A percentile compares a stretch with the other conserved stretches of the same genome.
phyloP scores from a whole-genome alignment of 1,284 basidiomycete species.

The Trametes pubescens region DNA sequence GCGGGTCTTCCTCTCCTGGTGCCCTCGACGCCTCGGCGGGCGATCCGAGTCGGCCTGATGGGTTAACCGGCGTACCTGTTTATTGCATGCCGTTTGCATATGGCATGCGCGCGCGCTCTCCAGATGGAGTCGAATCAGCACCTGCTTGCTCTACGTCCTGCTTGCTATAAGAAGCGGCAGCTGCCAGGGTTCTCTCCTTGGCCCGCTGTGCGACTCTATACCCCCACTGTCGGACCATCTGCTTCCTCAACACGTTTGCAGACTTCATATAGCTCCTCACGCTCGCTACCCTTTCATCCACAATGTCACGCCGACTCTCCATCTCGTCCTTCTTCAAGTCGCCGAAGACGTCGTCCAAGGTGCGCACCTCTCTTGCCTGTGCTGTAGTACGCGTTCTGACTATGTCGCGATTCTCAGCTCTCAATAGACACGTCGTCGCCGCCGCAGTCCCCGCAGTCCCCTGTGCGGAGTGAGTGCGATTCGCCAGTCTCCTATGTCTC shows the following conservation, averaged over 20 bases:
- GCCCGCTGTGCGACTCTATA: constrained; percentile 15
- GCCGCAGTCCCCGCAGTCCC: constrained; percentile 14
- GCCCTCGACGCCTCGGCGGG: constrained; percentile 13
- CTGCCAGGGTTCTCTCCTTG: constrained; percentile 1
- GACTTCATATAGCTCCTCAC: not conserved
- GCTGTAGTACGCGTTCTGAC: not conserved
- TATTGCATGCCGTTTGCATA: constrained; percentile 10
- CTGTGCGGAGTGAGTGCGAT: constrained; percentile 9
- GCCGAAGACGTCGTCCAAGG: constrained; percentile 23
- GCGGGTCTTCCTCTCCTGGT: constrained; percentile 17
- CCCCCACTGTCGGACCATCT: constrained; percentile 4
- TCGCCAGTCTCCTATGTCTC: constrained; percentile 23
- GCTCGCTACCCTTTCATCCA: not conserved
- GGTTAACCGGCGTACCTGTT: constrained; percentile 17
- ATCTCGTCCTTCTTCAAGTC: constrained; percentile 32
- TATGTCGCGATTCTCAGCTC: constrained; percentile 13
- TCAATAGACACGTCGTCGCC: constrained; percentile 20
- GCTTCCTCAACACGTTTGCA: not conserved
- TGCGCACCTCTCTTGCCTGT: constrained; percentile 3
- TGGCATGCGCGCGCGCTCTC: constrained; percentile 17
- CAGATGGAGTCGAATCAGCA: constrained; percentile 20
- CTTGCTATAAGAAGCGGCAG: constrained; percentile 20
- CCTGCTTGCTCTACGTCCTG: constrained; percentile 1
- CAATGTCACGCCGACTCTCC: constrained; percentile 25
- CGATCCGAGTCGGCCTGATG: constrained; percentile 28